Evolutionary conservation across 371 early-diverging fungal species (phyloP).

Genomic region (Chytridium lagenaria): DNA sequence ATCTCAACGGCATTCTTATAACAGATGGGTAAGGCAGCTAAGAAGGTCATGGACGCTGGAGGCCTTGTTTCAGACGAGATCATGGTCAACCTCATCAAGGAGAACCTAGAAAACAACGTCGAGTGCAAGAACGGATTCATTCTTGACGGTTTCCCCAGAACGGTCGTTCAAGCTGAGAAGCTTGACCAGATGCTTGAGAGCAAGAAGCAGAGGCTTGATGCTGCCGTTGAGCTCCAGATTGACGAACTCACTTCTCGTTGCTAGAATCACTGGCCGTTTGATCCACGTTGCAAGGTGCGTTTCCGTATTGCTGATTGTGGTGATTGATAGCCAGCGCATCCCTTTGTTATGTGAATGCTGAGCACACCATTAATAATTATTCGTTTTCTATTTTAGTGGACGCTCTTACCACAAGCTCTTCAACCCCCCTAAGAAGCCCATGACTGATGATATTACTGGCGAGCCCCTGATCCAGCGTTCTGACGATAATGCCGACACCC

Average conservation of each 20-base stretch:
- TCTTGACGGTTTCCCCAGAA: constrained; percentile 99
- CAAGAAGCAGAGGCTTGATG: constrained; percentile 83
- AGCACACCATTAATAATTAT: too few relatives aligned
- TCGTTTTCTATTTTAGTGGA: constrained; percentile 66
- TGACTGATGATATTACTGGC: constrained; percentile 96
- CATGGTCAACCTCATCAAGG: constrained; percentile 95
- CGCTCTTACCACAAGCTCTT: constrained; percentile 97
- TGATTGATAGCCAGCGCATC: too few relatives aligned
- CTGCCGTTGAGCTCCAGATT: constrained; percentile 91
- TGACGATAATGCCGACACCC: constrained; percentile 96
- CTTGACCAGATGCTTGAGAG: constrained; percentile 93
- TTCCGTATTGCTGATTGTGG: constrained; percentile 3
- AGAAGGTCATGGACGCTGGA: constrained; percentile 98
- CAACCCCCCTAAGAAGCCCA: constrained; percentile 88
- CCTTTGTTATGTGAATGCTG: too few relatives aligned
- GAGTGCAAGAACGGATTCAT: constrained; percentile 98
- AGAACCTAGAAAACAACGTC: constrained; percentile 88
- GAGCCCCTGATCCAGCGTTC: constrained; percentile 96
- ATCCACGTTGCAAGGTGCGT: constrained; percentile 80
- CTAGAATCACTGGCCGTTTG: constrained; percentile 95
- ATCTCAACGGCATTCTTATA: too few relatives aligned
- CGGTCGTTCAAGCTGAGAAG: constrained; percentile 97
- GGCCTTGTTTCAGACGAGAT: constrained; percentile 98
- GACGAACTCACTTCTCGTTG: constrained; percentile 93
- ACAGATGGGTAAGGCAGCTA: constrained; percentile 90